Evolutionary conservation across 768 basidiomycete genomes (phyloP), one percentile per base, ranked within the genome.

Genomic region (Postia placenta): DNA sequence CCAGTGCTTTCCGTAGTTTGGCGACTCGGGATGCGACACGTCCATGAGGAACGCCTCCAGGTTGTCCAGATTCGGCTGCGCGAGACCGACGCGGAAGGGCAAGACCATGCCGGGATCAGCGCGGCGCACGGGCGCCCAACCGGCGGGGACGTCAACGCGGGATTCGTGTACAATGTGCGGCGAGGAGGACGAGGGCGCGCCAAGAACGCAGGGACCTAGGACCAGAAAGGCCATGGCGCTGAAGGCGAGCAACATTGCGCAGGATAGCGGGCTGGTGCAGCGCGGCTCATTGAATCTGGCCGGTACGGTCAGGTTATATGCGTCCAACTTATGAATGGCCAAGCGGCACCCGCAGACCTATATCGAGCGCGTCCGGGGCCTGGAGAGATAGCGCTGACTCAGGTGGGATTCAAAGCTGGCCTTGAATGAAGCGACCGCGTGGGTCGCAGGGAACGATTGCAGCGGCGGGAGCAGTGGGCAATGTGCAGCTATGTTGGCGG

Each of bases 1-100:
- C 68, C 73, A 76, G 56, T 80, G 78, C 45, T 73, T 63, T 3
- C 76, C 78, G 52, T 78, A 80, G 53, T 65, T 65, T 5, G 66
- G 66, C 0, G 77, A 78, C 17, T 70, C 69, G 3, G 78, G 76
- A 45, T 78, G 70, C 1, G 78, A 74, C 11, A 79, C 72, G 28
- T 69, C 69, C 54, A 70, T 59, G 12, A 80, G 68, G 43, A 69
- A 62, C 5, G 68, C 66, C 51, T 76, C 74, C 27, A 79, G 57
- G 1, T 63, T 64, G 35, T 74, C 60, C 46, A 76, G 58, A 47
- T 78, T 74, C 38, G 60, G 58, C 56, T 79, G 78, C 11, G 65
- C 58, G 15, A 80, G 67, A 22, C 73, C 78, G 44, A 79, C 69
- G 23, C 74, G 71, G 58, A 79, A 64, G 11, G 75, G 74, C 14